Base-by-base conservation (phyloP, 768 basidiomycete species). In the Macrolepiota albuminosa region DNA sequence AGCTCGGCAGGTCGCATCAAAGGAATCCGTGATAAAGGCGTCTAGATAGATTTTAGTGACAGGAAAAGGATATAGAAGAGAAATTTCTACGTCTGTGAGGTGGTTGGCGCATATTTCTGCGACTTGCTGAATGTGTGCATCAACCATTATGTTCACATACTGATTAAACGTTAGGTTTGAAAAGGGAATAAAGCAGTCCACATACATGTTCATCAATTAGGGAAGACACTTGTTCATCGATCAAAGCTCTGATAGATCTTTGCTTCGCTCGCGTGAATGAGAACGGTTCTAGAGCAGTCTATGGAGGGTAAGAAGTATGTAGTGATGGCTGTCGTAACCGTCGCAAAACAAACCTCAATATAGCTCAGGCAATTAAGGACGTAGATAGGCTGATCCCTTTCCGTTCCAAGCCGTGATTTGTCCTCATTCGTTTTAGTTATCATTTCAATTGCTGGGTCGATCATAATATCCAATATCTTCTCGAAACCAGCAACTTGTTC, bases 151-250 rank as follows among this genome's bases (percentile, higher is more conserved):
- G 59, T 78, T 79, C 55, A 69, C 63, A 67, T 79, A 81, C 84
- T 85, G 37, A 49, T 6, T 26, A 14, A 45, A 42, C 29, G 26
- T 61, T 42, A 61, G 55, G n/a, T 18, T 66, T 49, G 24, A 9
- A 45, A 14, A 57, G 29, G 43, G 34, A 43, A 33, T 16, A 21
- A 21, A 1, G 11, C 48, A 24, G 6, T 49, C 9, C 31, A 78
- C 89, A 60, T 67, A 95, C 95, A 71, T 99, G 96, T 67, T 95
- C 88, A 46, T 87, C 84, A 18, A 87, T 89, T 49, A 99, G 78
- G 7, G 73, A 71, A 46, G 78, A 72, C 0, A 93, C 85, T 58
- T 84, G 77, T 55, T 78, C 74, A 53, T 91, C 83, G 49, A 96
- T 78, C 7, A 85, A 71, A 4, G 70, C 72, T 62, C 87, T 81